phyloP scores from a whole-genome alignment of 768 basidiomycete species.

The Hydnum rufescens region DNA sequence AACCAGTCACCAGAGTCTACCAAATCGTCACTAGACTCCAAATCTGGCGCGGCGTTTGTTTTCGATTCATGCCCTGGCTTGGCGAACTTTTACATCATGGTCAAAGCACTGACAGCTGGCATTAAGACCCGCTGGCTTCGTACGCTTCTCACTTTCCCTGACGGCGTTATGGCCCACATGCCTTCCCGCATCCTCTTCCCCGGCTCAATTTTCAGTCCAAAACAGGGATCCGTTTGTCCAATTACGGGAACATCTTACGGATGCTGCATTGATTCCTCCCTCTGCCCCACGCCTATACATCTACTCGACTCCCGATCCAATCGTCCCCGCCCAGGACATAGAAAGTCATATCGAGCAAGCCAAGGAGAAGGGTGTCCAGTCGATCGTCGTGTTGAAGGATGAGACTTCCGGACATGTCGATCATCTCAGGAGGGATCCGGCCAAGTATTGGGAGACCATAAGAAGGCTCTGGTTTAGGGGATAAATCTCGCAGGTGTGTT shows the following conservation, averaged over 20 bases:
- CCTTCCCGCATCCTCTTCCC: not conserved
- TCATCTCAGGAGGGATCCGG: slow-evolving; percentile 10
- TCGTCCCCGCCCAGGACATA: slow-evolving; percentile 11
- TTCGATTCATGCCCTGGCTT: slow-evolving; percentile 14
- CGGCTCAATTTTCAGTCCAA: not conserved
- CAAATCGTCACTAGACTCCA: not conserved
- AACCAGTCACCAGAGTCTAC: not conserved
- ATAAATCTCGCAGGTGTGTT: not conserved
- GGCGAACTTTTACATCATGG: slow-evolving; percentile 1
- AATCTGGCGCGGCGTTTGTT: slow-evolving; percentile 7
- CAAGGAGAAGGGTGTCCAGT: not conserved
- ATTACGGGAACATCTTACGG: slow-evolving; percentile 4
- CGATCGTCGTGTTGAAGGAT: slow-evolving; percentile 8
- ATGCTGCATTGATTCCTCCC: slow-evolving; percentile 9
- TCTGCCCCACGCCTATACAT: slow-evolving; percentile 12
- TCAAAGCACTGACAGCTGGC: slow-evolving; percentile 10
- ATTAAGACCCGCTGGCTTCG: slow-evolving; percentile 5
- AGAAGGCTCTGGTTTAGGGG: slow-evolving; percentile 6
- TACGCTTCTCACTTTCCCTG: not conserved
- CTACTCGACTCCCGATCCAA: slow-evolving; percentile 11
- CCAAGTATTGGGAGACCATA: slow-evolving; percentile 12
- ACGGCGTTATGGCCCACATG: no score
- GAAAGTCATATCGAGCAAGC: slow-evolving; percentile 10
- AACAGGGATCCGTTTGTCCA: not conserved
- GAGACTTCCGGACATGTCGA: slow-evolving; percentile 10